A percentile compares a stretch with the other conserved stretches of the same genome.
Conservation (phyloP, 2,329 filamentous ascomycete species). For the Ceratocystis colombiana region DNA sequence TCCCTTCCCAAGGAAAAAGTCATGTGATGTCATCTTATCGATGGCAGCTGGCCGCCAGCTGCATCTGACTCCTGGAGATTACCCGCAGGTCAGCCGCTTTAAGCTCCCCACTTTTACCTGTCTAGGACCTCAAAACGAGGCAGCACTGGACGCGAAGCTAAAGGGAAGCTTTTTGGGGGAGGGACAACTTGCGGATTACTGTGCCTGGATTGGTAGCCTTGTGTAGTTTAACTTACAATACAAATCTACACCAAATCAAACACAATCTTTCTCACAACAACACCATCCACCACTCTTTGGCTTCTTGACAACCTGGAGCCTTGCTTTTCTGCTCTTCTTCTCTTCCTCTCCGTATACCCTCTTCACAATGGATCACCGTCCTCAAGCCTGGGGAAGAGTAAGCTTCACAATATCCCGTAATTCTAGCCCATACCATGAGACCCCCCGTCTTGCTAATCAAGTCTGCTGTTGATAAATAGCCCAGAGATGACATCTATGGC, state of each 20-base stretch:
- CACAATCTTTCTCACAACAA: not conserved
- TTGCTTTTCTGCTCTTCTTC: not conserved
- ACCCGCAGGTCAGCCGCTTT: conserved; percentile 10
- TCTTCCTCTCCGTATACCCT: conserved; percentile 9
- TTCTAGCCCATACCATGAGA: not conserved
- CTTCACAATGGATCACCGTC: conserved; percentile 56
- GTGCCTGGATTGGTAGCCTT: conserved; percentile 4
- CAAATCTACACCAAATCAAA: not conserved
- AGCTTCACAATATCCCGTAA: conserved; percentile 32
- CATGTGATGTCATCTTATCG: not conserved
- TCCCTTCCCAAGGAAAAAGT: not conserved
- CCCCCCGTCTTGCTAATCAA: conserved; percentile 25
- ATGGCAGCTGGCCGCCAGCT: not conserved
- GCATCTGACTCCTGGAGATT: not conserved
- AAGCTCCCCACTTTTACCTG: not conserved
- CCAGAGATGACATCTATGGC: conserved; percentile 94
- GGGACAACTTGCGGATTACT: not conserved
- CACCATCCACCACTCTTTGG: not conserved
- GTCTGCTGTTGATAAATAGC: conserved; percentile 43
- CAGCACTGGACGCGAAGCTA: conserved; percentile 12
- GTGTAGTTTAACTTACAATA: not conserved
- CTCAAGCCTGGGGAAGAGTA: conserved; percentile 64
- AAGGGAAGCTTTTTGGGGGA: not conserved
- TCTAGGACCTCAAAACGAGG: not conserved
- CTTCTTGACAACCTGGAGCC: not conserved